Conservation (phyloP, 768 basidiomycete genomes). For the Boletus eberwhitei region DNA sequence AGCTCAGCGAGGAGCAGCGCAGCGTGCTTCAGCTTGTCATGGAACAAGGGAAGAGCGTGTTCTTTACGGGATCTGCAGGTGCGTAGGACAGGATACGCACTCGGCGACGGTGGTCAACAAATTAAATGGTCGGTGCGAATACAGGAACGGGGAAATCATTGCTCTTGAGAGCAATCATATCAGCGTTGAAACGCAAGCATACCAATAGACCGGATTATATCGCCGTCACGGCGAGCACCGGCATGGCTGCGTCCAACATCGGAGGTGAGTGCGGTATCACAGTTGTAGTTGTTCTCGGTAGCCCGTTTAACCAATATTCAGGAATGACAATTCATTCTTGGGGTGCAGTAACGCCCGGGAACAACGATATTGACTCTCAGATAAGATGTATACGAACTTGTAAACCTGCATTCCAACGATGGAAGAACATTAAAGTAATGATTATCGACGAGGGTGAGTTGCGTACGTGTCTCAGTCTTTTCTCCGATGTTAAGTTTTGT, state of each 20-base stretch:
- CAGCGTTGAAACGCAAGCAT: slow-evolving; percentile 41
- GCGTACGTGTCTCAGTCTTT: no score
- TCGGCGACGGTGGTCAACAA: not conserved
- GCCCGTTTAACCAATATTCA: slow-evolving; percentile 6
- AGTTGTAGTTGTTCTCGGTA: not conserved
- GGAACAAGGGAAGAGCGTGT: slow-evolving; percentile 55
- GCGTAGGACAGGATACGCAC: slow-evolving; percentile 6
- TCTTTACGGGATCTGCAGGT: slow-evolving; percentile 73
- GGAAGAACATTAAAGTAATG: slow-evolving; percentile 55
- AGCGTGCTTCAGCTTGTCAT: slow-evolving; percentile 50
- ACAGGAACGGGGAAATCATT: slow-evolving; percentile 66
- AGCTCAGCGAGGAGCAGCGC: slow-evolving; percentile 53
- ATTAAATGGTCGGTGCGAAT: not conserved
- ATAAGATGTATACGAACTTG: slow-evolving; percentile 49
- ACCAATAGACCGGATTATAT: slow-evolving; percentile 32
- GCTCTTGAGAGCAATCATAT: slow-evolving; percentile 55
- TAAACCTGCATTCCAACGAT: slow-evolving; percentile 52
- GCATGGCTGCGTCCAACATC: slow-evolving; percentile 50
- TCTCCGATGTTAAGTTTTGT: not conserved
- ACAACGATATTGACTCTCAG: slow-evolving; percentile 43
- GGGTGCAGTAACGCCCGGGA: slow-evolving; percentile 54
- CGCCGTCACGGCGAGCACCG: slow-evolving; percentile 44
- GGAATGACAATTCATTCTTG: slow-evolving; percentile 61
- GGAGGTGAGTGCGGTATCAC: slow-evolving; percentile 28
- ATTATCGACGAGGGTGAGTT: slow-evolving; percentile 62